Evolutionary conservation across 805 yeast species (phyloP).

Genomic region (Vanderwaltozyma polyspora): DNA sequence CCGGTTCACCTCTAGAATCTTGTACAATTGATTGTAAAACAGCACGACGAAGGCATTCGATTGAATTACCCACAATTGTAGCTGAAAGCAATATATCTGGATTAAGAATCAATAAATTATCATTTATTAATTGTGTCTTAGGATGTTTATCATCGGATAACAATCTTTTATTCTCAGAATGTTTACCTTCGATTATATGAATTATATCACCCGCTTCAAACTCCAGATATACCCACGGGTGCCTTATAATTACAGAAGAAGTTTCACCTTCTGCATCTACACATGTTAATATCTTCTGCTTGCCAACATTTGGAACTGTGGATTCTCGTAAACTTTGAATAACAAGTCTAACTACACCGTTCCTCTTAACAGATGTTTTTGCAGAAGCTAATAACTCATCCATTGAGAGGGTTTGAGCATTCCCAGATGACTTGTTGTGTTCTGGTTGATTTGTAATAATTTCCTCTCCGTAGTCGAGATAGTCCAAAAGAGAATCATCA

Average conservation of each 20-base stretch:
- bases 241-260: slow-evolving; percentile 43
- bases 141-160: slow-evolving; percentile 24
- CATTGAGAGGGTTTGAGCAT: not conserved
- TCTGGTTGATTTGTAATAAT: not conserved
- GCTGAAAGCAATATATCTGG: slow-evolving; percentile 81
- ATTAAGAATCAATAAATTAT: slow-evolving; percentile 60
- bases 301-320: slow-evolving; percentile 15
- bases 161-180: slow-evolving; percentile 17
- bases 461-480: not conserved
- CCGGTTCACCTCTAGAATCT: slow-evolving; percentile 48
- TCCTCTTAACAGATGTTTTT: slow-evolving; percentile 34
- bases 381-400: slow-evolving; percentile 19
- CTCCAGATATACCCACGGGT: slow-evolving; percentile 45
- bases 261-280: slow-evolving; percentile 26
- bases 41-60: slow-evolving; percentile 62
- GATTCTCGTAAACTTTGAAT: slow-evolving; percentile 11
- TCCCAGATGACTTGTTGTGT: not conserved
- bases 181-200: slow-evolving; percentile 42
- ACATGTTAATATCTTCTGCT: slow-evolving; percentile 48
- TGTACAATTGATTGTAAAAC: slow-evolving; percentile 46
- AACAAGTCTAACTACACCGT: slow-evolving; percentile 31
- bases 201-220: slow-evolving; percentile 44
- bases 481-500: slow-evolving; percentile 1
- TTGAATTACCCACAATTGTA: slow-evolving; percentile 67
- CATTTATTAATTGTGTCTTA: slow-evolving; percentile 24